Conservation (phyloP, 2,329 filamentous ascomycete genomes). For the Delphinella strobiligena region DNA sequence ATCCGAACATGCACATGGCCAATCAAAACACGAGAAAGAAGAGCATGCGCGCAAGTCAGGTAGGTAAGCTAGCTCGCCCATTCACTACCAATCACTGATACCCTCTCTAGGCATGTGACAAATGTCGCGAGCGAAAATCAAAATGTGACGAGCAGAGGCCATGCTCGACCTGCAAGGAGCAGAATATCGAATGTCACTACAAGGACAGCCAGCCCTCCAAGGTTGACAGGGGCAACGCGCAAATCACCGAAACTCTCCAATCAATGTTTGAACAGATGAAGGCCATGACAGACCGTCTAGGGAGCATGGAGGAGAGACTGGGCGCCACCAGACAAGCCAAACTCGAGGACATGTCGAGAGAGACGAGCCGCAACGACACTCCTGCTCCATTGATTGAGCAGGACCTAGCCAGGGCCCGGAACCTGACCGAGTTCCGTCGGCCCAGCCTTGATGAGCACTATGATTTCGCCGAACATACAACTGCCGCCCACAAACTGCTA, state of each 20-base stretch:
- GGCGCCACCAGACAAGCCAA: not conserved
- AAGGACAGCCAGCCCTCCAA: slow-evolving; percentile 73
- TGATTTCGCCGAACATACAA: slow-evolving; percentile 78
- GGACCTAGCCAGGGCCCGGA: not conserved
- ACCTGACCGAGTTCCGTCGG: not conserved
- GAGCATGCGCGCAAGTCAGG: slow-evolving; percentile 9
- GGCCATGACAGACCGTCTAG: slow-evolving; percentile 19
- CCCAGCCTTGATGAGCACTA: not conserved
- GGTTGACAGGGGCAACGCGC: slow-evolving; percentile 30
- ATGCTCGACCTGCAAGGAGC: slow-evolving; percentile 78
- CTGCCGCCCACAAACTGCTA: slow-evolving; percentile 73
- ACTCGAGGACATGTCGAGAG: slow-evolving; percentile 6
- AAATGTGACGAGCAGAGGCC: slow-evolving; percentile 84
- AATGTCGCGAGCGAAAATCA: slow-evolving; percentile 74
- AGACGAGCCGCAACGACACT: slow-evolving; percentile 2
- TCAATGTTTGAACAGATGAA: slow-evolving; percentile 35
- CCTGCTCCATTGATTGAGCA: slow-evolving; percentile 5
- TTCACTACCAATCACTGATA: slow-evolving; percentile 8
- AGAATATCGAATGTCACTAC: slow-evolving; percentile 73
- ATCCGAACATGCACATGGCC: slow-evolving; percentile 4
- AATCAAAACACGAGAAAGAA: slow-evolving; percentile 7
- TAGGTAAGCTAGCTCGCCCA: too few species aligned
- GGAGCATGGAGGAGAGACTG: slow-evolving; percentile 14
- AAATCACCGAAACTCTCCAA: slow-evolving; percentile 20
- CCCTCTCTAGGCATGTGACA: slow-evolving; percentile 67